Percentiles rank a stretch among this genome's conserved stretches.
These are phyloP conservation scores for Fusarium metavorans DNA, from an alignment of 2,329 filamentous ascomycete genomes.

Conservation along the genomic window DNA sequence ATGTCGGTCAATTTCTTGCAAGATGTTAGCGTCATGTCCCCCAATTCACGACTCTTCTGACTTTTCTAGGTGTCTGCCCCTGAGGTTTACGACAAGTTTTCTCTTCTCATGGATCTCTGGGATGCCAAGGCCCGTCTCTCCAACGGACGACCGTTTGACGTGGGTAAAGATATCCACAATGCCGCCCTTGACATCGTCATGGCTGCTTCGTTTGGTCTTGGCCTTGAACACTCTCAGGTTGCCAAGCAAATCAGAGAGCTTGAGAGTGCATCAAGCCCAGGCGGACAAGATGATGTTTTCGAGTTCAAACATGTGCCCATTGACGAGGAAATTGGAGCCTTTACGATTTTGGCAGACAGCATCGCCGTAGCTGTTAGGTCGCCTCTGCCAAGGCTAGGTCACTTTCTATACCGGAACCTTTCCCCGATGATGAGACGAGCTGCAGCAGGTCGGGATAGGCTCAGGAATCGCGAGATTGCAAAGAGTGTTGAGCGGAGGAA, in stretches of 20 bases:
- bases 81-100: conserved; percentile 46
- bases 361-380: conserved; percentile 13
- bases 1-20: conserved; percentile 32
- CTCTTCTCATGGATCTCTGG: conserved; percentile 49
- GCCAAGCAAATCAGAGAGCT: conserved; percentile 17
- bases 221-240: conserved; percentile 5
- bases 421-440: conserved; percentile 17
- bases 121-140: conserved; percentile 42
- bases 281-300: conserved; percentile 16
- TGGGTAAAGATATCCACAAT: conserved; percentile 46
- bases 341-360: conserved; percentile 22
- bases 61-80: conserved; percentile 45
- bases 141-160: conserved; percentile 46
- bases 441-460: background rate
- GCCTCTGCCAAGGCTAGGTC: conserved; percentile 5
- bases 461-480: conserved; percentile 26
- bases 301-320: conserved; percentile 22
- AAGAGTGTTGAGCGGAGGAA: conserved; percentile 23
- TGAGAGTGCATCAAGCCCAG: background rate
- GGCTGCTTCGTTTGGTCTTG: conserved; percentile 45
- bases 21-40: background rate
- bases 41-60: background rate
- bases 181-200: conserved; percentile 48
- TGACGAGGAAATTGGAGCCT: conserved; percentile 11
- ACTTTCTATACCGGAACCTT: conserved; percentile 32